Conservation (phyloP, 164 flowering plant species). For the Vitis rotundifolia region DNA sequence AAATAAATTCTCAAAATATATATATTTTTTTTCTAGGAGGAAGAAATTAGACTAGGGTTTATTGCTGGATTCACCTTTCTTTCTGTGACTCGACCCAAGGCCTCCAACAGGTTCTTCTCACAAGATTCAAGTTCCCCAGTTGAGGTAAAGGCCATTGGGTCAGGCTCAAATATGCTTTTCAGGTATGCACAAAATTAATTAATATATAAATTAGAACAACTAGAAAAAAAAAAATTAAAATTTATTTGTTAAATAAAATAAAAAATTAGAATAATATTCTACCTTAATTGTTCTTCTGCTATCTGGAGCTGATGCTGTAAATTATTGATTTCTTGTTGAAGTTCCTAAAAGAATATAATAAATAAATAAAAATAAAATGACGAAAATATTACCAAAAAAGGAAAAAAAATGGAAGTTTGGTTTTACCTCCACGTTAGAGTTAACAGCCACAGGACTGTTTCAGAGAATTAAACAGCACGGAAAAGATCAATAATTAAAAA, state of each 20-base stretch:
- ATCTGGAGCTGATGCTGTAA: conserved; percentile 41
- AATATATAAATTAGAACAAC: not conserved
- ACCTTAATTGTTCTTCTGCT: conserved; percentile 35
- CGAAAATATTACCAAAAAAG: not conserved
- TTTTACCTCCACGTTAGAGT: conserved; percentile 43
- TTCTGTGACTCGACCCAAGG: conserved; percentile 18
- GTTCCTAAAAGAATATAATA: conserved; percentile 27
- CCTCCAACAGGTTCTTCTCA: conserved; percentile 25
- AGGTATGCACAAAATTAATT: not conserved
- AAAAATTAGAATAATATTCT: not conserved
- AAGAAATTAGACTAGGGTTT: too few species aligned
- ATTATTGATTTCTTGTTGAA: conserved; percentile 44
- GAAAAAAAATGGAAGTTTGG: not conserved
- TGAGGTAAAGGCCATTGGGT: conserved; percentile 16
- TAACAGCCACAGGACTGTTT: conserved; percentile 37
- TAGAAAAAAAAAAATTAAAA: not conserved
- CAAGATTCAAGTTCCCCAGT: conserved; percentile 25
- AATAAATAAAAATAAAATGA: not conserved
- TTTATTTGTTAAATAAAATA: not conserved
- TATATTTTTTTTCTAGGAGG: too few species aligned
- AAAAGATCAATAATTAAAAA: too few species aligned
- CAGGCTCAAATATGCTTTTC: conserved; percentile 30
- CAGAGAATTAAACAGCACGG: not conserved
- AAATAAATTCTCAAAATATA: not conserved
- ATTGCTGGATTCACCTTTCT: conserved; percentile 16